These are phyloP conservation scores for Naganishia cerealis DNA, from an alignment of 1,284 basidiomycete species.

Conservation along the genomic window DNA sequence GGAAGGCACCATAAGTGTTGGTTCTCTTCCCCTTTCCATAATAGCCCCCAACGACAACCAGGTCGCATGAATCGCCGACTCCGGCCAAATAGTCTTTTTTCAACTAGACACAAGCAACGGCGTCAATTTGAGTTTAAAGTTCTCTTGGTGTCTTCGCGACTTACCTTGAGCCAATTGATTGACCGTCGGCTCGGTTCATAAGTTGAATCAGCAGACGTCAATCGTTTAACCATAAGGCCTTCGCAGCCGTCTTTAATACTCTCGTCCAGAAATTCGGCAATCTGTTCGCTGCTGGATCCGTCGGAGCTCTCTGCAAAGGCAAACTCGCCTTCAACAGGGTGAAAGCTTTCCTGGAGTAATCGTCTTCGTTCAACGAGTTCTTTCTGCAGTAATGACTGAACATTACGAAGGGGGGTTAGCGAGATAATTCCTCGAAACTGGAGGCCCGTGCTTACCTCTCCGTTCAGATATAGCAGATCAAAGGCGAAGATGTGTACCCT, in stretches of 20 bases:
- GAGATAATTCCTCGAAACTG: not conserved
- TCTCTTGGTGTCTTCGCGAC: slow-evolving; percentile 23
- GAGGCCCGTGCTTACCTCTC: slow-evolving; percentile 51
- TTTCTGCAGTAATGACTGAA: slow-evolving; percentile 50
- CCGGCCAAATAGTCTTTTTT: slow-evolving; percentile 98
- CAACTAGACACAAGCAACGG: slow-evolving; percentile 60
- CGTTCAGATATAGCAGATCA: slow-evolving; percentile 61
- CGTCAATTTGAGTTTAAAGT: slow-evolving; percentile 13
- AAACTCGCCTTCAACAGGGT: slow-evolving; percentile 82
- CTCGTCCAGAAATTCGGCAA: slow-evolving; percentile 90
- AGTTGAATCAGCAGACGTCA: slow-evolving; percentile 82
- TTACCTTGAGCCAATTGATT: slow-evolving; percentile 97
- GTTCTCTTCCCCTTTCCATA: slow-evolving; percentile 98
- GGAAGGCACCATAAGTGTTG: slow-evolving; percentile 91
- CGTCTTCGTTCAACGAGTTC: slow-evolving; percentile 65
- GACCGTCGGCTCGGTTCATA: slow-evolving; percentile 93
- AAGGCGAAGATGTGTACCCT: slow-evolving; percentile 62
- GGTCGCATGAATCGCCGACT: slow-evolving; percentile 92
- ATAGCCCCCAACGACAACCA: slow-evolving; percentile 94
- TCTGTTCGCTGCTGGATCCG: slow-evolving; percentile 85
- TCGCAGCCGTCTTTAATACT: slow-evolving; percentile 98
- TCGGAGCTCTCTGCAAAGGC: slow-evolving; percentile 89
- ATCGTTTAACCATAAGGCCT: slow-evolving; percentile 99
- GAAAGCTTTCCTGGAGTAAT: slow-evolving; percentile 77
- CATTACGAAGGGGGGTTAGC: not conserved